Conservation (phyloP, 768 basidiomycete genomes). For the Pleurotus giganteus region DNA sequence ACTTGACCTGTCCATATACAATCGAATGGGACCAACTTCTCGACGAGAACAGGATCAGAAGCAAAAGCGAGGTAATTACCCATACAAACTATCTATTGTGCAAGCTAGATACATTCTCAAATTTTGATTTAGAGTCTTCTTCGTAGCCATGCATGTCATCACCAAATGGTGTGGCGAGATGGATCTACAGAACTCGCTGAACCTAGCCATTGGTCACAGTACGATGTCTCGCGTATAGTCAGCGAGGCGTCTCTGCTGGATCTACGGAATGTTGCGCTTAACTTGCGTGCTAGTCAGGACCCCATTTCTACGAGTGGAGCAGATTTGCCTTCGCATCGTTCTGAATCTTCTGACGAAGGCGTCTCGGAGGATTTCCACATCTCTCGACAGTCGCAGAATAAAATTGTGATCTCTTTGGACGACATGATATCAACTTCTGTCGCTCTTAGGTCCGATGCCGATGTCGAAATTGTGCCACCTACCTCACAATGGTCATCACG, state of each 20-base stretch:
- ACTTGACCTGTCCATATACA: conserved; percentile 57
- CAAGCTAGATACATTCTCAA: background rate
- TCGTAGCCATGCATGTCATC: conserved; percentile 71
- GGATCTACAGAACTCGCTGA: conserved; percentile 61
- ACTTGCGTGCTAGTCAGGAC: conserved; percentile 27
- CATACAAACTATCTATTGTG: background rate
- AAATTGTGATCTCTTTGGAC: conserved; percentile 57
- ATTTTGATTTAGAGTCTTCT: conserved; percentile 52
- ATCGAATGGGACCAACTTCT: conserved; percentile 70
- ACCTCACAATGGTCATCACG: conserved; percentile 50
- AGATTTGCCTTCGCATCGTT: background rate
- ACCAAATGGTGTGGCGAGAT: conserved; percentile 66
- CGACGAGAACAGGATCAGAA: conserved; percentile 66
- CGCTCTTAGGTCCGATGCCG: conserved; percentile 67
- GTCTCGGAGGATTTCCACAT: background rate
- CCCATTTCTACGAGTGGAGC: background rate
- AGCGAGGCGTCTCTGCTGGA: conserved; percentile 72
- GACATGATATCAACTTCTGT: conserved; percentile 75
- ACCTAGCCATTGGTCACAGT: conserved; percentile 65
- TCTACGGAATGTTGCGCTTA: conserved; percentile 54
- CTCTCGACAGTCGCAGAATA: conserved; percentile 22
- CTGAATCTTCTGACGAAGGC: background rate
- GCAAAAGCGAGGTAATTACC: conserved; percentile 65
- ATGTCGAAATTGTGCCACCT: conserved; percentile 57
- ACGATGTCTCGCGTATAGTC: conserved; percentile 58